Conservation (phyloP, 1,139 yeast species). For the Candida frijolesensis region DNA sequence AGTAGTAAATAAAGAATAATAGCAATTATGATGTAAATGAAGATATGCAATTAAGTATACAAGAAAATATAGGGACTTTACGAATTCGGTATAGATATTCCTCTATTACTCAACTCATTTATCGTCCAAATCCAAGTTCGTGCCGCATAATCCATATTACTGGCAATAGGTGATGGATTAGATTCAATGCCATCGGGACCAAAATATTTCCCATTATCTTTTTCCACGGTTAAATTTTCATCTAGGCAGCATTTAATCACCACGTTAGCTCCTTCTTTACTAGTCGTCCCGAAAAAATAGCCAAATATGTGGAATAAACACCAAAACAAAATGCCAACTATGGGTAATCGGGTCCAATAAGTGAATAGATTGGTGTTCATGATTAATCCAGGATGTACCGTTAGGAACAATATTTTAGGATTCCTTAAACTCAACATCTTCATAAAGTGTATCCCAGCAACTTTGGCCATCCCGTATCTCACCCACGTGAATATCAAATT, state of each 20-base stretch:
- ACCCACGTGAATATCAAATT: constrained; percentile 74
- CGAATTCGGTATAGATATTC: constrained; percentile 26
- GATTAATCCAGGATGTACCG: constrained; percentile 87
- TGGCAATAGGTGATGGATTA: constrained; percentile 60
- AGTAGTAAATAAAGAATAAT: neutral
- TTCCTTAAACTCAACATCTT: constrained; percentile 65
- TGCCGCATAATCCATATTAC: constrained; percentile 62
- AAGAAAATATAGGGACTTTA: neutral
- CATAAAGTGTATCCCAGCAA: constrained; percentile 76
- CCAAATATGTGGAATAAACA: constrained; percentile 69
- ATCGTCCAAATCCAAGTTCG: constrained; percentile 87
- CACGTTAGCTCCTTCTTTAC: constrained; percentile 72
- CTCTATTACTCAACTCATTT: constrained; percentile 55
- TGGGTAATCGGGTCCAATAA: constrained; percentile 77
- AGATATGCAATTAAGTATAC: neutral
- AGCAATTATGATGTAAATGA: neutral
- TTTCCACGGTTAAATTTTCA: constrained; percentile 46
- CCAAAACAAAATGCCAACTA: constrained; percentile 74
- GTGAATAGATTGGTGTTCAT: constrained; percentile 76
- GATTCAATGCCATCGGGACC: constrained; percentile 60
- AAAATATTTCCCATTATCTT: constrained; percentile 71
- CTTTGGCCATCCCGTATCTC: constrained; percentile 78
- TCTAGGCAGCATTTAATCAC: constrained; percentile 67
- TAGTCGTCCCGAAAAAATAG: constrained; percentile 65
- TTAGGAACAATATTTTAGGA: constrained; percentile 63